Percentiles rank a stretch among this genome's conserved stretches.
Conservation (phyloP, 2,329 filamentous ascomycete genomes). For the Pseudocercospora fuligena region DNA sequence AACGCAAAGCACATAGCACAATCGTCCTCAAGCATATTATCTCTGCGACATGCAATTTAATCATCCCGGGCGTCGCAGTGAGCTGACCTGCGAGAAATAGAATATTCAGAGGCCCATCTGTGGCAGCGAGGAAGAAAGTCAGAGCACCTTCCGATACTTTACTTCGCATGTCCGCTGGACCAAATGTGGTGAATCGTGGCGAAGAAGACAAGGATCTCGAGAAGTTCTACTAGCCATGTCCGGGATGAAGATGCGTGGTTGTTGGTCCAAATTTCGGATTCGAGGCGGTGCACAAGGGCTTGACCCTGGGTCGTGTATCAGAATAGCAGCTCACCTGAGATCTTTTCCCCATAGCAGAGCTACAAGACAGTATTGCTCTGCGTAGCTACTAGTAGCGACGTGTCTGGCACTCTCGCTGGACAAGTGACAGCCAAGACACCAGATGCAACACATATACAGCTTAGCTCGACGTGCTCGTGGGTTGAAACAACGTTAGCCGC, state of each 20-base stretch:
- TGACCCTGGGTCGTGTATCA: constrained; percentile 2
- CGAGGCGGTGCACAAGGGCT: neutral
- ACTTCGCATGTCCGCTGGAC: neutral
- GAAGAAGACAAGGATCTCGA: neutral
- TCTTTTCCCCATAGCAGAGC: neutral
- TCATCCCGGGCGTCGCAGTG: neutral
- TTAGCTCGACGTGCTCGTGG: neutral
- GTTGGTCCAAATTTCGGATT: constrained; percentile 5
- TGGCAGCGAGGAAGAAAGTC: neutral
- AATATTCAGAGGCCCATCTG: neutral
- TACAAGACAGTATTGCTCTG: no score
- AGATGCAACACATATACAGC: neutral
- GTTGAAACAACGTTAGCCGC: neutral
- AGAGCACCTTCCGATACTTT: neutral
- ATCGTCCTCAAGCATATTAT: neutral
- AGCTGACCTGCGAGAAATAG: neutral
- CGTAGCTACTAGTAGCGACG: no score
- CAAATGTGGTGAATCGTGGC: neutral
- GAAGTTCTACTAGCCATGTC: neutral
- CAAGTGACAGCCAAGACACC: neutral
- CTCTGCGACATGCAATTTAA: neutral
- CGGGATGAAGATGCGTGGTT: neutral
- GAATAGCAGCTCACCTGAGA: neutral
- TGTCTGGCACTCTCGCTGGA: neutral
- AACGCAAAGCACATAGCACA: neutral